Conservation (phyloP, 2,329 filamentous ascomycete species). For the Ustulina deusta region DNA sequence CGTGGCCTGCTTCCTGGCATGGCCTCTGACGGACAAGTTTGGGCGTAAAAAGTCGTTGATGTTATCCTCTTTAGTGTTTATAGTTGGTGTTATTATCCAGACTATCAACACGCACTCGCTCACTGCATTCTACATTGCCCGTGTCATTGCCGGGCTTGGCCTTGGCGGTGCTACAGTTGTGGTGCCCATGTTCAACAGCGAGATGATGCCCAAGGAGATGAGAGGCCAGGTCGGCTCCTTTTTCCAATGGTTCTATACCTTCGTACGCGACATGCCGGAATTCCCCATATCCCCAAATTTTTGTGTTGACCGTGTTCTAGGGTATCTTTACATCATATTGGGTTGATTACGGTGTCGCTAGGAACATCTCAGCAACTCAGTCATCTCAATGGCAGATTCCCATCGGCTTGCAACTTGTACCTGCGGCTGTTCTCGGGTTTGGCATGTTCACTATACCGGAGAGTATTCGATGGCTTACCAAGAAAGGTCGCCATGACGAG, state of each 20-base stretch:
- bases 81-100: slow-evolving; percentile 58
- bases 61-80: slow-evolving; percentile 58
- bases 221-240: slow-evolving; percentile 62
- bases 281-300: background rate
- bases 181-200: slow-evolving; percentile 56
- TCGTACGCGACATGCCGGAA: slow-evolving; percentile 33
- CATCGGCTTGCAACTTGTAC: slow-evolving; percentile 63
- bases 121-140: slow-evolving; percentile 50
- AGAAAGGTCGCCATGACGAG: slow-evolving; percentile 57
- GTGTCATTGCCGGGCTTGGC: slow-evolving; percentile 51
- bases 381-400: slow-evolving; percentile 67
- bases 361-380: slow-evolving; percentile 48
- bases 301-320: slow-evolving; percentile 23
- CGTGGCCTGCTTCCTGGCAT: slow-evolving; percentile 51
- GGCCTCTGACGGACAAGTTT: slow-evolving; percentile 50
- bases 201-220: slow-evolving; percentile 59
- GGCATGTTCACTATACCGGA: slow-evolving; percentile 63
- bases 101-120: slow-evolving; percentile 57
- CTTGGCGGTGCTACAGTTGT: slow-evolving; percentile 52
- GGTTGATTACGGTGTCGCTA: slow-evolving; percentile 62
- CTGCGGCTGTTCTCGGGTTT: slow-evolving; percentile 60
- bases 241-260: slow-evolving; percentile 62
- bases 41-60: slow-evolving; percentile 50
- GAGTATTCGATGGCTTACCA: slow-evolving; percentile 63
- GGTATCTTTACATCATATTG: slow-evolving; percentile 65